Percentiles rank a stretch among this genome's conserved stretches.
phyloP scores from a whole-genome alignment of 495 filamentous ascomycete species.

The Podospora australis region DNA sequence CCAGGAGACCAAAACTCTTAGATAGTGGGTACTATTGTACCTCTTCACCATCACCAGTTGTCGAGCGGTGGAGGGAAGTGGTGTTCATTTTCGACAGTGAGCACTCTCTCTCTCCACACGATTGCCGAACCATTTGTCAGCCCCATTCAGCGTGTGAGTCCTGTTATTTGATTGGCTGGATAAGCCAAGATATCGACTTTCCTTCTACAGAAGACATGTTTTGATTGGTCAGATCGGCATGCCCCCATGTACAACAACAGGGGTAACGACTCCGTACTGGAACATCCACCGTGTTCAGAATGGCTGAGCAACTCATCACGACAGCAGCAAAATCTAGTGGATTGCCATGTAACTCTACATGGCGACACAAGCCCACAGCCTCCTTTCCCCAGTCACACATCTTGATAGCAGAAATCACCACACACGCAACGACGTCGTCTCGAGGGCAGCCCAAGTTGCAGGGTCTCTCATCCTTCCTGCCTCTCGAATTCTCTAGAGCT shows the following conservation, averaged over 20 bases:
- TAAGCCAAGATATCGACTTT: not conserved
- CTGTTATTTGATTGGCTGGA: not conserved
- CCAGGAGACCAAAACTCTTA: too few relatives aligned
- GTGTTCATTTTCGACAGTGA: not conserved
- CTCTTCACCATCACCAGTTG: too few relatives aligned
- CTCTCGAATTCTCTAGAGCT: not conserved
- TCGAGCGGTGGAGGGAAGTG: not conserved
- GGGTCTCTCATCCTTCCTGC: not conserved
- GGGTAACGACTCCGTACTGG: not conserved
- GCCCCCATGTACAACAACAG: not conserved
- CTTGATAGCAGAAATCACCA: too few relatives aligned
- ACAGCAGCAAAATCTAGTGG: too few relatives aligned
- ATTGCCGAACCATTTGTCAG: conserved; percentile 1
- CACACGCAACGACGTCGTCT: too few relatives aligned
- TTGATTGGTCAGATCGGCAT: conserved; percentile 1
- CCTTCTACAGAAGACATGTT: not conserved
- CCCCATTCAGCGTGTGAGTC: not conserved
- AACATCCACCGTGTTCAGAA: not conserved
- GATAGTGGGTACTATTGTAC: too few relatives aligned
- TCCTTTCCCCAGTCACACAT: not conserved
- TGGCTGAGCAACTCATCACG: too few relatives aligned
- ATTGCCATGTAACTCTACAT: not conserved
- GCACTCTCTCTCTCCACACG: too few relatives aligned
- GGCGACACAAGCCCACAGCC: not conserved
- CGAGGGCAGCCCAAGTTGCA: not conserved